Evolutionary conservation across 129 eudicot genomes (phyloP), one percentile per base, ranked within the genome.

Genomic region (Lonicera japonica): DNA sequence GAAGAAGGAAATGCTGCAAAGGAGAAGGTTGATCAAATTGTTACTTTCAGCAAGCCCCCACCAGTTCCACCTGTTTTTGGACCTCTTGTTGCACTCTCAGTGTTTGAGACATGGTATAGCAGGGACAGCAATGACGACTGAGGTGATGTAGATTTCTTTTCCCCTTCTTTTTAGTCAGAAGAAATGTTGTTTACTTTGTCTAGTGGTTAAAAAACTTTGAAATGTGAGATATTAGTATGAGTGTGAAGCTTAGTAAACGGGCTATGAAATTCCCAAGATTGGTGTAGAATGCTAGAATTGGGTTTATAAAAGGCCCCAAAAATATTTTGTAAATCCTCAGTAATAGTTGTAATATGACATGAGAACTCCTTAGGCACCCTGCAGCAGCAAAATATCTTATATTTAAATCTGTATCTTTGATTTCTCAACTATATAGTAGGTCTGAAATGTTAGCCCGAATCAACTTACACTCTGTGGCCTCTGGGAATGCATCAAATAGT

Each of bases 1-100:
- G 79, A 80, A 70, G 70, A 45, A 65, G 81, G 23, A 36, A 29
- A 59, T 11, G 59, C 78, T 18, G 67, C 56, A 19, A 75, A 83
- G 65, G 83, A 72, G 50, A 76, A 80, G 25, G 76, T 67, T 46
- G 81, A 83, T 36, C 83, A 85, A 8, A 77, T 86, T 20, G 92
- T 68, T 63, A 81, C 89, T 56, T 90, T 90, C 63, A 81, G 94
- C 70, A 78, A 82, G 75, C 97, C 94, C 8, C 97, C 97, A 5
- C 95, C 88, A 5, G 38, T 78, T 12, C 87, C 87, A 5, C 95
- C 97, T 1, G 60, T 90, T 58, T 59, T 90, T 52, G 95, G 94
- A 5, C 83, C 97, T 8, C 63, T 90, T 19, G 81, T 86, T 58
- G 78, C 83, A 46, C 70, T 90, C 11, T 83, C 97, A 3, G 45